Evolutionary conservation across 208 protist genomes (phyloP).

Genomic region (Trypanosoma platydactyli): DNA sequence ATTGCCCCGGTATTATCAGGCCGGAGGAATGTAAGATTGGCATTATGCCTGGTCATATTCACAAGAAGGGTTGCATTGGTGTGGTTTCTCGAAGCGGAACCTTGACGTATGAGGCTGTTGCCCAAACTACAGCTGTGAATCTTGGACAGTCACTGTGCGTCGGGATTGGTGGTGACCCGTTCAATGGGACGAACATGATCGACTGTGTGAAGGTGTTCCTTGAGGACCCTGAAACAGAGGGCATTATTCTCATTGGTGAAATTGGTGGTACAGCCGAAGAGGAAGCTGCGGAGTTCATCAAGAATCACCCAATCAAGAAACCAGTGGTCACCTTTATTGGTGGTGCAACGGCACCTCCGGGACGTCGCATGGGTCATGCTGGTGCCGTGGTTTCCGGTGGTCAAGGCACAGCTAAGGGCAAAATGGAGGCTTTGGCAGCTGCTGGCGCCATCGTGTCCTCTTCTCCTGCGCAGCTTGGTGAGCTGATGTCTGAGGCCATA

Average conservation of each 20-base stretch:
- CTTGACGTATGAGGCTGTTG: constrained; percentile 99
- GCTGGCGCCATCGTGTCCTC: constrained; percentile 92
- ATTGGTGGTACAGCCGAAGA: constrained; percentile 99
- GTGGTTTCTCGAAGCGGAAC: constrained; percentile 99
- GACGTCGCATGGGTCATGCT: constrained; percentile 96
- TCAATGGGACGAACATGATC: constrained; percentile 99
- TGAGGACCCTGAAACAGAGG: constrained; percentile 97
- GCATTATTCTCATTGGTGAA: constrained; percentile 98
- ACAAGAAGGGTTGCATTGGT: constrained; percentile 97
- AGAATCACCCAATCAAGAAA: constrained; percentile 93
- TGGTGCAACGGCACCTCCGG: constrained; percentile 98
- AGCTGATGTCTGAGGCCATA: constrained; percentile 85
- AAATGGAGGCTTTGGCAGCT: constrained; percentile 93
- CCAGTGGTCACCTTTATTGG: constrained; percentile 98
- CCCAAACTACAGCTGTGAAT: constrained; percentile 96
- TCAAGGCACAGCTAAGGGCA: constrained; percentile 95
- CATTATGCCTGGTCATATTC: constrained; percentile 99
- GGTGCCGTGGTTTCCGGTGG: constrained; percentile 97
- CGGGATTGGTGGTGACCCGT: constrained; percentile 99
- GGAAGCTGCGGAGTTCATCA: constrained; percentile 97
- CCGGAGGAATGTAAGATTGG: constrained; percentile 99
- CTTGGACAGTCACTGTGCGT: constrained; percentile 97
- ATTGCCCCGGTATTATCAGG: constrained; percentile 98
- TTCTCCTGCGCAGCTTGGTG: constrained; percentile 95
- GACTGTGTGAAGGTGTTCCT: constrained; percentile 97